phyloP scores from a whole-genome alignment of 108 stramenopile genomes.

The Cyclostephanos tholiformis region DNA sequence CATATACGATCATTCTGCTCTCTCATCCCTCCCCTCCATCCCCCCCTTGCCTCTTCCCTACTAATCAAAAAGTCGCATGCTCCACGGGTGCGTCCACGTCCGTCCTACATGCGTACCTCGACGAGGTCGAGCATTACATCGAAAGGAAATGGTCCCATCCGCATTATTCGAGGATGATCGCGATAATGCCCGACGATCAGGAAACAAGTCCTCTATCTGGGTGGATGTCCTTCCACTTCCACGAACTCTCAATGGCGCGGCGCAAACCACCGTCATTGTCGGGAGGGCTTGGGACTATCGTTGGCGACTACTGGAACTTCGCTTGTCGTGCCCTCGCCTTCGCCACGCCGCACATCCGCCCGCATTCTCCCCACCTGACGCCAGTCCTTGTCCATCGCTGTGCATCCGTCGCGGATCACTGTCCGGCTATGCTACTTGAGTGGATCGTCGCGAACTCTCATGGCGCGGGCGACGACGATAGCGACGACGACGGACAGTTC shows the following conservation, averaged over 20 bases:
- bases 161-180: conserved; percentile 16
- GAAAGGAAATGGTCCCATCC: conserved; percentile 16
- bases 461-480: not conserved
- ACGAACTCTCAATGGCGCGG: conserved; percentile 11
- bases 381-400: conserved; percentile 3
- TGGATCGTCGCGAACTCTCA: conserved; percentile 19
- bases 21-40: not conserved
- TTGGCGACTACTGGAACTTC: conserved; percentile 12
- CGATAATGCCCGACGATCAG: conserved; percentile 23
- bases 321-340: conserved; percentile 24
- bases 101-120: conserved; percentile 27
- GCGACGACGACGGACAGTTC: conserved; percentile 6
- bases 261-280: not conserved
- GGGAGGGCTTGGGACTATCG: no score
- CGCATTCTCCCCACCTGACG: conserved; percentile 11
- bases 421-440: conserved; percentile 26
- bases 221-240: conserved; percentile 32
- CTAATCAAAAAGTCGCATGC: conserved; percentile 18
- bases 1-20: not conserved
- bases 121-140: conserved; percentile 43
- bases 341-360: conserved; percentile 7
- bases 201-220: conserved; percentile 26
- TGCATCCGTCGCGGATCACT: conserved; percentile 10
- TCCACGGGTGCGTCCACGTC: conserved; percentile 31
- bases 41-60: not conserved